Conservation (phyloP, 2,329 filamentous ascomycete species). For the Cyclaneusma minus region DNA sequence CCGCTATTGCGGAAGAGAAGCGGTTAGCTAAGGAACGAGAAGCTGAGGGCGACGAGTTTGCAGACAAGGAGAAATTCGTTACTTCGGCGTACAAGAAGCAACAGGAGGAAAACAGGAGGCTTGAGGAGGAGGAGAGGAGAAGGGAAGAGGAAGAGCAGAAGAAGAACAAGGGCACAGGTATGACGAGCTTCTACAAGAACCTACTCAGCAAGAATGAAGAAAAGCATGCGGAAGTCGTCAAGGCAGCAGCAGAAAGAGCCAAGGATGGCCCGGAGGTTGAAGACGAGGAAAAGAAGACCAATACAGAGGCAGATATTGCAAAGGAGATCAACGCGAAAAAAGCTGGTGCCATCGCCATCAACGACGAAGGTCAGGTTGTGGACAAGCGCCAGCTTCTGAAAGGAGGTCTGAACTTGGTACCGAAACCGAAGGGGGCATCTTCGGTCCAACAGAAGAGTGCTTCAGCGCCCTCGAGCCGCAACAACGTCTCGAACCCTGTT, state of each 20-base stretch:
- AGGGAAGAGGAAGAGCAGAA: conserved; percentile 48
- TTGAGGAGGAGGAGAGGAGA: conserved; percentile 57
- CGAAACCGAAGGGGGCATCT: conserved; percentile 39
- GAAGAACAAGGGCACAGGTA: conserved; percentile 51
- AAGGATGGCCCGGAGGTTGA: conserved; percentile 26
- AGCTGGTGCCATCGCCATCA: conserved; percentile 47
- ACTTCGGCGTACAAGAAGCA: conserved; percentile 71
- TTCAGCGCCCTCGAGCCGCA: conserved; percentile 10
- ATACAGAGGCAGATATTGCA: conserved; percentile 47
- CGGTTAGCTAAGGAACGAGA: conserved; percentile 63
- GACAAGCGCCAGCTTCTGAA: conserved; percentile 69
- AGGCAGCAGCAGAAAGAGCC: conserved; percentile 43
- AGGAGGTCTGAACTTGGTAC: conserved; percentile 59
- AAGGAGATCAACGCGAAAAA: conserved; percentile 47
- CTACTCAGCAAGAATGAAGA: conserved; percentile 57
- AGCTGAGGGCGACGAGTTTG: conserved; percentile 66
- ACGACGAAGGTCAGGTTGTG: conserved; percentile 70
- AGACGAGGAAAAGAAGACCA: conserved; percentile 27
- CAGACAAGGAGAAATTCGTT: conserved; percentile 74
- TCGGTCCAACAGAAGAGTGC: conserved; percentile 5
- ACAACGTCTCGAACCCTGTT: conserved; percentile 20
- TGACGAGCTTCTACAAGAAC: conserved; percentile 66
- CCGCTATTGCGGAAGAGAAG: conserved; percentile 66
- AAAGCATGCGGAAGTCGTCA: conserved; percentile 52
- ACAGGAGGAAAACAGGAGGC: conserved; percentile 54